Percentiles rank a stretch among this genome's conserved stretches.
Evolutionary conservation across 1,284 basidiomycete species (phyloP).

Genomic region (Amylostereum areolatum): DNA sequence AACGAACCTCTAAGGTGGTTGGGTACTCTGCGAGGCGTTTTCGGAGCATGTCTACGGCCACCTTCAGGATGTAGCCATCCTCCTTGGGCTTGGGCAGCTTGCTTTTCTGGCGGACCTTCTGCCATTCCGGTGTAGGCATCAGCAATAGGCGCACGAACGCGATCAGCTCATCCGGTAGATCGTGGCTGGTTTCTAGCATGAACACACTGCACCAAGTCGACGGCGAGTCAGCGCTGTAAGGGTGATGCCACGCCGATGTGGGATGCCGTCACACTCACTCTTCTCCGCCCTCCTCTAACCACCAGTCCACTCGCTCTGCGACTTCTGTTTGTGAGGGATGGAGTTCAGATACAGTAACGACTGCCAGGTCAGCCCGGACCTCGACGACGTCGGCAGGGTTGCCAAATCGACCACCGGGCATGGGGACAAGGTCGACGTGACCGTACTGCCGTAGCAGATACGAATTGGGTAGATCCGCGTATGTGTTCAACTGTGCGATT

Average conservation of each 20-base stretch:
- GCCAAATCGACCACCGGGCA: slow-evolving; percentile 40
- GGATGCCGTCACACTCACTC: slow-evolving; percentile 55
- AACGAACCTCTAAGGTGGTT: slow-evolving; percentile 50
- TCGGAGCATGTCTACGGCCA: slow-evolving; percentile 45
- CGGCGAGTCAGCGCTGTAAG: slow-evolving; percentile 5
- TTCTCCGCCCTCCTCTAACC: slow-evolving; percentile 85
- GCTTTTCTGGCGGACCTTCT: slow-evolving; percentile 55
- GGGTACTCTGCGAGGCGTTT: slow-evolving; percentile 51
- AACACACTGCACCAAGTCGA: slow-evolving; percentile 44
- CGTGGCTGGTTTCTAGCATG: slow-evolving; percentile 48
- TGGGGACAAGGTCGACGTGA: slow-evolving; percentile 76
- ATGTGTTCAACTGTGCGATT: slow-evolving; percentile 81
- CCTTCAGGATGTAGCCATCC: slow-evolving; percentile 39
- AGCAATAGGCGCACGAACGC: slow-evolving; percentile 71
- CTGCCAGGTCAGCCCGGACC: slow-evolving; percentile 73
- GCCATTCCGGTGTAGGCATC: slow-evolving; percentile 58
- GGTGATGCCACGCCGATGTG: slow-evolving; percentile 1
- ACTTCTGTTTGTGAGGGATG: slow-evolving; percentile 17
- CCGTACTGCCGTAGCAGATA: slow-evolving; percentile 93
- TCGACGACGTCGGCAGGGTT: slow-evolving; percentile 90
- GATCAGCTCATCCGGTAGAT: slow-evolving; percentile 59
- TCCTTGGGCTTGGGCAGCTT: slow-evolving; percentile 76
- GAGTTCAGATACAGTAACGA: slow-evolving; percentile 38
- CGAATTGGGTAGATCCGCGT: slow-evolving; percentile 92
- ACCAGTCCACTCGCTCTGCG: slow-evolving; percentile 76